phyloP scores from a whole-genome alignment of 768 basidiomycete species.

The Boletales sp. region DNA sequence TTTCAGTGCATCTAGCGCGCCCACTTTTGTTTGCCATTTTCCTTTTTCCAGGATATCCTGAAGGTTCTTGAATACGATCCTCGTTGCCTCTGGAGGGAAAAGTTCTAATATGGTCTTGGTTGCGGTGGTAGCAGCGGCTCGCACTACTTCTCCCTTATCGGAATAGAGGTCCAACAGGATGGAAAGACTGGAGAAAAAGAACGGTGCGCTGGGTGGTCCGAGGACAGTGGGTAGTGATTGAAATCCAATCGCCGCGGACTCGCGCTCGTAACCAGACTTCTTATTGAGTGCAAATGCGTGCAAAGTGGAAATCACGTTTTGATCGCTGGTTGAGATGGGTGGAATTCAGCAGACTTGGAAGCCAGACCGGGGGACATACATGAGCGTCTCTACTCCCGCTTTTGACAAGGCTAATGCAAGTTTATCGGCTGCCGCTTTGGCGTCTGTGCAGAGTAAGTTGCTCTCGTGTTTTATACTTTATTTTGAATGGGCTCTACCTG shows the following conservation, averaged over 20 bases:
- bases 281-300: conserved; percentile 74
- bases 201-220: conserved; percentile 67
- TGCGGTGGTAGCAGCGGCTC: conserved; percentile 73
- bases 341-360: conserved; percentile 13
- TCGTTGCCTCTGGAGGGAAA: conserved; percentile 78
- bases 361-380: conserved; percentile 38
- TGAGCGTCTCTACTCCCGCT: conserved; percentile 56
- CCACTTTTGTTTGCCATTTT: conserved; percentile 96
- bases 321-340: conserved; percentile 43
- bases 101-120: conserved; percentile 82
- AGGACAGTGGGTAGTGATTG: conserved; percentile 69
- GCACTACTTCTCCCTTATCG: conserved; percentile 93
- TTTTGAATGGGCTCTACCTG: conserved; percentile 37
- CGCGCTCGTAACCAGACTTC: conserved; percentile 85
- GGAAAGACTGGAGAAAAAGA: conserved; percentile 75
- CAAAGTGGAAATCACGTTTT: conserved; percentile 58
- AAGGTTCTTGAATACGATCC: conserved; percentile 62
- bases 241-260: conserved; percentile 80
- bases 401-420: conserved; percentile 71
- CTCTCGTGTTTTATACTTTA: neutral
- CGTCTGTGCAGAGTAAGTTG: conserved; percentile 47
- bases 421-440: conserved; percentile 79
- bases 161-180: conserved; percentile 79
- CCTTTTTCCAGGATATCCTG: conserved; percentile 76
- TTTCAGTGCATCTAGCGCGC: conserved; percentile 83